Percentiles rank a stretch among this genome's conserved stretches.
phyloP scores from a whole-genome alignment of 768 basidiomycete genomes.

The Lactarius sp. region DNA sequence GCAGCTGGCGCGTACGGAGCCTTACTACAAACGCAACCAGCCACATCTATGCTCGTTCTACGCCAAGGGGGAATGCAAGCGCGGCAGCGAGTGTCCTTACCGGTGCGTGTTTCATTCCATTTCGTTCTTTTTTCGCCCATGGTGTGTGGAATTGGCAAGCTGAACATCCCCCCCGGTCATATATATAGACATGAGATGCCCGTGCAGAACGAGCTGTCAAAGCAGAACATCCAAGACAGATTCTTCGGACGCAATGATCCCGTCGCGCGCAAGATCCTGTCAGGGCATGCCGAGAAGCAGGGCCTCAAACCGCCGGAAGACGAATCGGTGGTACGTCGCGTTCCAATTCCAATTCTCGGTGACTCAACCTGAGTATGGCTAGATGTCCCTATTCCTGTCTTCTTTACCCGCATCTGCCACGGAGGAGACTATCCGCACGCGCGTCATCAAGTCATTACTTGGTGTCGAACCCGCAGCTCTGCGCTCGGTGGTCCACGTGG shows the following conservation, averaged over 20 bases:
- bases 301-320: conserved; percentile 92
- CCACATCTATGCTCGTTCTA: conserved; percentile 95
- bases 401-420: conserved; percentile 65
- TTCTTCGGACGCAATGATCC: conserved; percentile 93
- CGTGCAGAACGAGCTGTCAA: conserved; percentile 71
- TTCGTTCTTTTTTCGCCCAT: too few relatives aligned
- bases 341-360: neutral
- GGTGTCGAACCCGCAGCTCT: conserved; percentile 57
- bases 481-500: conserved; percentile 81
- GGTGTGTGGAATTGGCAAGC: neutral
- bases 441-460: conserved; percentile 64
- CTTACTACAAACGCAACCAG: conserved; percentile 94
- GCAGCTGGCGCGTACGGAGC: conserved; percentile 88
- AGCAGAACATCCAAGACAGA: conserved; percentile 92
- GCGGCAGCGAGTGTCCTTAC: conserved; percentile 91
- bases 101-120: conserved; percentile 38
- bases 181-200: conserved; percentile 78
- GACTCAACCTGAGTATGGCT: conserved; percentile 11
- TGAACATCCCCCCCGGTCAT: neutral
- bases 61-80: conserved; percentile 89
- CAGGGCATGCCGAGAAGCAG: conserved; percentile 69
- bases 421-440: conserved; percentile 69
- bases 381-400: conserved; percentile 87
- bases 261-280: conserved; percentile 87
- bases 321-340: conserved; percentile 62